These are phyloP conservation scores for Aaosphaeria arxii DNA, from an alignment of 2,329 filamentous ascomycete genomes.

Conservation along the genomic window DNA sequence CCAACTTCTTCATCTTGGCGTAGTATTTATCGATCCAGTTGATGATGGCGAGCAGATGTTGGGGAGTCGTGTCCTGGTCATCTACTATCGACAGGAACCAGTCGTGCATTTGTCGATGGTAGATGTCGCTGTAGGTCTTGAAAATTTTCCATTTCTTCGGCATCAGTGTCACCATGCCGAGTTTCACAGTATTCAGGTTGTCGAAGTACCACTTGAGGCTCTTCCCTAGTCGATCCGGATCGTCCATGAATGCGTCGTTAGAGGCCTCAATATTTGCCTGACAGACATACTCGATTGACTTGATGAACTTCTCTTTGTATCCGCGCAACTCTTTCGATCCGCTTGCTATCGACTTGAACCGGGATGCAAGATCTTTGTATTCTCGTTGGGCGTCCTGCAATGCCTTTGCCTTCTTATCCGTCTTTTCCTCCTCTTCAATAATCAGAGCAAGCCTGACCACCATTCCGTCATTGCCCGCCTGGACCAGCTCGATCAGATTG, in stretches of 20 bases:
- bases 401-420: constrained; percentile 85
- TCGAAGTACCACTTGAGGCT: constrained; percentile 96
- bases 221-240: constrained; percentile 81
- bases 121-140: constrained; percentile 84
- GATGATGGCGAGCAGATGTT: constrained; percentile 86
- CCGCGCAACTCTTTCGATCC: constrained; percentile 88
- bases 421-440: constrained; percentile 94
- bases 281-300: constrained; percentile 71
- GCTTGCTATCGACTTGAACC: constrained; percentile 93
- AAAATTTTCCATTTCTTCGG: constrained; percentile 97
- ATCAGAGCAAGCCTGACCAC: constrained; percentile 90
- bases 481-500: constrained; percentile 83
- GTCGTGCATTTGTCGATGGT: constrained; percentile 94
- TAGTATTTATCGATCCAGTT: constrained; percentile 97
- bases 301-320: constrained; percentile 94
- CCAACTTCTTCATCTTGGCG: constrained; percentile 88
- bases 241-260: constrained; percentile 73
- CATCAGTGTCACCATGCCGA: constrained; percentile 88
- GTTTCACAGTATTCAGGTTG: constrained; percentile 89
- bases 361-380: constrained; percentile 87
- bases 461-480: constrained; percentile 81
- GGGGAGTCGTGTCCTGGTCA: constrained; percentile 77
- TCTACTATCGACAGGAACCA: constrained; percentile 82
- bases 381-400: constrained; percentile 93
- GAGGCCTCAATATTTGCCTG: constrained; percentile 71